phyloP scores from a whole-genome alignment of 352 stramenopile species.

The Globisporangium camurandrum region DNA sequence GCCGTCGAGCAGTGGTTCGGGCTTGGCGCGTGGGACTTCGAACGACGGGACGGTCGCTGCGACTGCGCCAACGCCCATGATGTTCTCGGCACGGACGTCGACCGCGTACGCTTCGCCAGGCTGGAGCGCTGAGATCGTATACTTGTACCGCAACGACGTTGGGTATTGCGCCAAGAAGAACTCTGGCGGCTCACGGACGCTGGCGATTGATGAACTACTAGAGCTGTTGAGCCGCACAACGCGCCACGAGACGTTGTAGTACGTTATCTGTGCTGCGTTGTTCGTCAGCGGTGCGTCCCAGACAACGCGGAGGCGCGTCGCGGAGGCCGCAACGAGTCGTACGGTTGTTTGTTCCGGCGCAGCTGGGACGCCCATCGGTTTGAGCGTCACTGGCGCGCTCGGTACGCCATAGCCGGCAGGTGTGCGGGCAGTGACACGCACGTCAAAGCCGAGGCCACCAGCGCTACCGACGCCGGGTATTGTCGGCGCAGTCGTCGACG shows the following conservation, averaged over 20 bases:
- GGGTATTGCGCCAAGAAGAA: conserved; percentile 48
- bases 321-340: conserved; percentile 59
- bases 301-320: conserved; percentile 71
- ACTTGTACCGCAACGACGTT: conserved; percentile 53
- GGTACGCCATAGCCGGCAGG: conserved; percentile 58
- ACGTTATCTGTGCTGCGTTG: conserved; percentile 75
- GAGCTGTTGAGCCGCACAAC: conserved; percentile 30
- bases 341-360: conserved; percentile 65
- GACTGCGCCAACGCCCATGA: conserved; percentile 52
- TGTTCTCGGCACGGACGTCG: conserved; percentile 52
- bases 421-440: conserved; percentile 60
- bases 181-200: conserved; percentile 30
- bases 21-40: conserved; percentile 52
- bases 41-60: conserved; percentile 33
- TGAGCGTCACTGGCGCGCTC: conserved; percentile 48
- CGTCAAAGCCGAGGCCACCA: conserved; percentile 39
- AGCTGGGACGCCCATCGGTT: conserved; percentile 84
- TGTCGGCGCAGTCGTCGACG: conserved; percentile 20
- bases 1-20: conserved; percentile 35
- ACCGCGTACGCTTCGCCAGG: conserved; percentile 46
- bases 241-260: conserved; percentile 87
- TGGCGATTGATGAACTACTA: not conserved
- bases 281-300: conserved; percentile 81
- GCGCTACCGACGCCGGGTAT: conserved; percentile 24
- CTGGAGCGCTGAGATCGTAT: conserved; percentile 41